Evolutionary conservation across 2,329 filamentous ascomycete genomes (phyloP), one percentile per base, ranked within the genome.

Genomic region (Pseudogymnoascus sp.): DNA sequence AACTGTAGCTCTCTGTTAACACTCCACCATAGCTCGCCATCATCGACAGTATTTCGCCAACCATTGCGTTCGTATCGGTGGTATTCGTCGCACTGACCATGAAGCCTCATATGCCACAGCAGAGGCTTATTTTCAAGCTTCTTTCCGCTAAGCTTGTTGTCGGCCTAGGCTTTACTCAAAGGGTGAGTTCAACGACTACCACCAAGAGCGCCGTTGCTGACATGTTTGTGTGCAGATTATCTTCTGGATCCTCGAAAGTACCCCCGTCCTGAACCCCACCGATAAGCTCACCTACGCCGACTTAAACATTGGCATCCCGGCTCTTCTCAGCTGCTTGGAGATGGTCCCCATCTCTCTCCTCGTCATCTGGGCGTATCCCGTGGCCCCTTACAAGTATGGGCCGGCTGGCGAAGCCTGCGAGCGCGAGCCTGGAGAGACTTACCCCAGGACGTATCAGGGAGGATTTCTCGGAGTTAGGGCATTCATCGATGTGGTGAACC

Each of bases 311-410:
- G 70, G 69, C 2, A 69, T 72, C 16, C 70, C 67, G 0, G 66
- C 64, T 31, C 66, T 73, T 41, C 65, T 70, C 28, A 67, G 66
- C 61, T 71, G 69, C 60, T 43, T 71, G n/a, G 66, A 72, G 60
- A 71, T 71, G 71, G 65, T 71, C 1, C 70, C 69, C 7, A 66
- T 71, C 34, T 66, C 69, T 7, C 61, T 70, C 21, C 67, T 69
- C 62, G 67, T 72, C 54, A 63, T 70, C 57, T 64, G 67, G 64
- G 70, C 71, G 6, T 72, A 70, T 65, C 61, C 66, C 16, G 64
- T 66, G 28, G 65, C 64, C 8, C 71, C 71, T 14, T 72, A 71
- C 45, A 48, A 23, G 43, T 48, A 48, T 48, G 43, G 43, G 3
- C 21, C 43, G 6, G 4, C 11, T 48, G 43, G 21, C 11, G 43